Base-by-base conservation (phyloP, 2,329 filamentous ascomycete species). In the Knoxdaviesia capensis region DNA sequence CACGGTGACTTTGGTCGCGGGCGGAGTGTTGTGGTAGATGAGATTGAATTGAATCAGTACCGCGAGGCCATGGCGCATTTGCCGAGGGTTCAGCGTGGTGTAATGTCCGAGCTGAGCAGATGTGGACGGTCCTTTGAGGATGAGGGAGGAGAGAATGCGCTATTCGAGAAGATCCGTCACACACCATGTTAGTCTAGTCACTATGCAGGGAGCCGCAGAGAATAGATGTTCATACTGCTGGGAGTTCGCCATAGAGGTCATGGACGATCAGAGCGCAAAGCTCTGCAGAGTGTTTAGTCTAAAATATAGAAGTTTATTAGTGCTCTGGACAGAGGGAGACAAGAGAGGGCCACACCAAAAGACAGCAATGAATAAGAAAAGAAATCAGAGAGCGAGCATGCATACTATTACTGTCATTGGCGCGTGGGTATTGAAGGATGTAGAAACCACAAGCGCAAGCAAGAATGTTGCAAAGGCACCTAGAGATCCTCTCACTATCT, bases 21-120 rank as follows among this genome's bases (percentile, higher is more conserved):
- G 55, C 45, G 77, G 69, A 49, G 75, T 73, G 48, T 76, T 70
- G 58, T 87, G 80, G 56, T 77, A 84, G 47, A 92, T 66, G 40
- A 96, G 72, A 53, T 87, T 85, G 55, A 94, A 82, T 56, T 96
- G 88, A 36, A 93, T 72, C 48, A 96, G 76, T 32, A 90, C 79
- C 42, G 77, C 77, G 41, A 98, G 69, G 20, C 81, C 86, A 60
- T 87, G 77, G 52, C 79, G 81, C 48, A 94, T 64, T 54, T 92
- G 79, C 42, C 75, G 74, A n/a, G 71, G 67, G 43, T 71, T 74
- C 41, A 94, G 71, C 40, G 76, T 73, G 20, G 83, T 86, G 54
- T 81, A 69, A 41, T 78, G 75, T 36, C 69, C 69, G 32, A 98
- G 66, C 47, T 79, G 75, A 41, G 67, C 58, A 45, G 88, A 66